Evolutionary conservation across 1,139 yeast species (phyloP).

Genomic region (Lodderomyces metapsilosis): DNA sequence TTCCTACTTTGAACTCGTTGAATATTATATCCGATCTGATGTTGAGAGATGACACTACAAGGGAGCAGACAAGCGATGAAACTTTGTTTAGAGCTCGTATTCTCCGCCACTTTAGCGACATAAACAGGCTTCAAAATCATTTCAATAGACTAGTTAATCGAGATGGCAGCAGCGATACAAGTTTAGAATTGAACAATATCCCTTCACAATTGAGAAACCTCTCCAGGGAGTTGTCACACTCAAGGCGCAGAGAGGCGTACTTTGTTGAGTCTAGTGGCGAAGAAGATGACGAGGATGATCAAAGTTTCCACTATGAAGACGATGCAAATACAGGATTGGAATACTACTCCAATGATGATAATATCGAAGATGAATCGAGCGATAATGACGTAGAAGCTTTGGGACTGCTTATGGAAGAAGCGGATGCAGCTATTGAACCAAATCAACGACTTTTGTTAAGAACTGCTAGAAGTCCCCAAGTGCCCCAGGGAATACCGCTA

Average conservation of each 20-base stretch:
- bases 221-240: constrained; percentile 12
- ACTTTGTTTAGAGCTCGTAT: constrained; percentile 13
- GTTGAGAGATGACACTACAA: constrained; percentile 9
- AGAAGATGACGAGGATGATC: constrained; percentile 13
- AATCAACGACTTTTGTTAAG: constrained; percentile 27
- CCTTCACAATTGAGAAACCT: constrained; percentile 15
- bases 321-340: constrained; percentile 7
- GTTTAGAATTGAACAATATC: constrained; percentile 9
- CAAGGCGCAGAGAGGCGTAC: constrained; percentile 11
- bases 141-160: constrained; percentile 11
- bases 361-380: constrained; percentile 11
- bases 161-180: constrained; percentile 4
- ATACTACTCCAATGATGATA: constrained; percentile 8
- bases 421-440: constrained; percentile 18
- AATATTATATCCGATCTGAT: constrained; percentile 14
- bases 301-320: constrained; percentile 14
- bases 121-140: constrained; percentile 13
- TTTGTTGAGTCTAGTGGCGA: constrained; percentile 9
- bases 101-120: constrained; percentile 13
- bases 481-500: constrained; percentile 12
- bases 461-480: constrained; percentile 23
- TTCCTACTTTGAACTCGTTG: constrained; percentile 12
- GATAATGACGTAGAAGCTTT: not conserved
- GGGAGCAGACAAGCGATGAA: constrained; percentile 6
- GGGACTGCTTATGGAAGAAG: constrained; percentile 2